A percentile compares a stretch with the other conserved stretches of the same genome.
These are phyloP conservation scores for Suillus bovinus DNA, from an alignment of 768 basidiomycete genomes.

Conservation along the genomic window DNA sequence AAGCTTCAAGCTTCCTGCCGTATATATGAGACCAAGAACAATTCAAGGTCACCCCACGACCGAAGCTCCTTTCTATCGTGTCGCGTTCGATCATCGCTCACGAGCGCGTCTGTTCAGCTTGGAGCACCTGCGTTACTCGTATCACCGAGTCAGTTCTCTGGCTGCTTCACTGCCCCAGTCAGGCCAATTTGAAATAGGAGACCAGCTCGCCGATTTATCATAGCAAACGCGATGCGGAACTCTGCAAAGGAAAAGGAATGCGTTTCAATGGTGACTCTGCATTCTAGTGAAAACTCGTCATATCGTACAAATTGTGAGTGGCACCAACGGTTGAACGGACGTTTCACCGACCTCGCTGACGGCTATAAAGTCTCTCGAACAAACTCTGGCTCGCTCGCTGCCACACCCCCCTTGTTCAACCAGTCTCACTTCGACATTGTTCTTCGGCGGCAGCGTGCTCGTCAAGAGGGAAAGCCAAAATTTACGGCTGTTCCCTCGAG, in stretches of 20 bases:
- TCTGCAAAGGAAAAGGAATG: neutral
- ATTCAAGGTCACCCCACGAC: neutral
- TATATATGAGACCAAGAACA: neutral
- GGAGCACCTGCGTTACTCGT: neutral
- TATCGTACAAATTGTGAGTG: neutral
- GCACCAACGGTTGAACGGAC: neutral
- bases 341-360: neutral
- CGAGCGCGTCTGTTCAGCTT: neutral
- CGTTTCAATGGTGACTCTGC: neutral
- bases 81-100: neutral
- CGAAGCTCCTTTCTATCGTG: neutral
- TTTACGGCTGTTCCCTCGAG: constrained; percentile 49
- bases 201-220: neutral
- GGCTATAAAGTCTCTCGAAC: neutral
- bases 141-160: neutral
- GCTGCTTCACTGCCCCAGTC: neutral
- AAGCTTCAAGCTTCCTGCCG: neutral
- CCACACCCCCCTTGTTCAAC: constrained; percentile 42
- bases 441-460: constrained; percentile 57
- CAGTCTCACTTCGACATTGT: constrained; percentile 56
- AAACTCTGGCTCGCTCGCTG: neutral
- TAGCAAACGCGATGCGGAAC: neutral
- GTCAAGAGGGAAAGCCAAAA: constrained; percentile 45
- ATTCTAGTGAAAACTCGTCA: neutral
- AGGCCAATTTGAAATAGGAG: neutral